Base-by-base conservation (phyloP, 106 monocot species). In the Dioscorea zingiberensis region DNA sequence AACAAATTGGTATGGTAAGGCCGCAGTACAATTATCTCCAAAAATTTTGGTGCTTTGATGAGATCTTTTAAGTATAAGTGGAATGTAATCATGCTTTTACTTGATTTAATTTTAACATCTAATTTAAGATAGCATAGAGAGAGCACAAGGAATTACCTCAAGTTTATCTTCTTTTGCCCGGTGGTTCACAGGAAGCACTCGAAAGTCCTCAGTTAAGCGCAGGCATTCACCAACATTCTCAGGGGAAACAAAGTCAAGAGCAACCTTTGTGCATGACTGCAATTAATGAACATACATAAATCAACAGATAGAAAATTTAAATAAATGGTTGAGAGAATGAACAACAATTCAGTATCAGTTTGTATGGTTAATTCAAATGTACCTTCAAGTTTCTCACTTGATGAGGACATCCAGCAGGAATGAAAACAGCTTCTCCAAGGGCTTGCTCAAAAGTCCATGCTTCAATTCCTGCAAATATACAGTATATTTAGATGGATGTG, bases 401-500 rank as follows among this genome's bases (percentile, higher is more conserved):
- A 72, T 94, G 90, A n/a, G 94, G 94, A 48, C 94, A 94, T 47
- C 94, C 94, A 55, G 84, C 90, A 25, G 94, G 94, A 67, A 94
- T 90, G 58, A 94, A 87, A 38, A 94, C 87, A 55, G 94, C 94
- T 55, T 94, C 94, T 32, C 94, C 94, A 63, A 87, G 78, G 27
- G 64, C 78, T 77, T 94, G 94, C 55, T 77, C 82, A 84, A 94
- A 94, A 5, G 90, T 67, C 94, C 94, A 94, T 29, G 94, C 87
- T 59, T 90, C 94, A 27, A 94, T 73, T 48, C 90, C 94, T 94
- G 48, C 15, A 53, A 3, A 76, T 10, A 38, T 10, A 30, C 7
- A 71, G 14, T 7, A 62, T 53, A 55, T 47, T 25, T 22, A n/a
- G 18, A 1, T 18, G 18, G 2, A 18, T 2, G 1, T 27, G 25